These are phyloP conservation scores for Coniochaeta sp. DNA, from an alignment of 2,329 filamentous ascomycete genomes.

Conservation along the genomic window DNA sequence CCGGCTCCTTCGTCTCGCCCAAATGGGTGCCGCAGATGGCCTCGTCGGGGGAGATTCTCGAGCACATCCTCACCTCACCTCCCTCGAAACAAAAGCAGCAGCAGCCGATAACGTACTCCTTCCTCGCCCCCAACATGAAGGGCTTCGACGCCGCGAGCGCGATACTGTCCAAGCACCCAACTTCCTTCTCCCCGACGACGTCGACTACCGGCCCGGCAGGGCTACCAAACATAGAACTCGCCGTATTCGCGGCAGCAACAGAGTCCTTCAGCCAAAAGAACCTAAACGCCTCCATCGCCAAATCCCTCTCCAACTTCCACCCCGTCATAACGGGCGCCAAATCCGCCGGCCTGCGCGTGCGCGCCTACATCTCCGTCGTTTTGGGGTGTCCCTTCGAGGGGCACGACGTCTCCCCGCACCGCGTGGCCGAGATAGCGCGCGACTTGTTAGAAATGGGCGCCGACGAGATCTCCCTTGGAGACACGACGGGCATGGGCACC, in stretches of 20 bases:
- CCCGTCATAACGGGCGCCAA: conserved; percentile 65
- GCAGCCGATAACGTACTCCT: conserved; percentile 64
- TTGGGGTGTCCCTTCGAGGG: conserved; percentile 74
- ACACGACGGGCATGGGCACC: conserved; percentile 87
- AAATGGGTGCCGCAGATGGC: conserved; percentile 82
- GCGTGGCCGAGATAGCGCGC: conserved; percentile 59
- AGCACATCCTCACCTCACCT: conserved; percentile 55
- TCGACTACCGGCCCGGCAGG: conserved; percentile 32
- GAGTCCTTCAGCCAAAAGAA: conserved; percentile 77
- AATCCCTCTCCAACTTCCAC: conserved; percentile 63
- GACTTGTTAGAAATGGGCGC: conserved; percentile 78
- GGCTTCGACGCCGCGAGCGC: conserved; percentile 58
- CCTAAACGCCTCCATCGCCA: conserved; percentile 72
- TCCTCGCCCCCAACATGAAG: conserved; percentile 71
- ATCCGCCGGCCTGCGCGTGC: conserved; percentile 56
- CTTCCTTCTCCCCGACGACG: conserved; percentile 33
- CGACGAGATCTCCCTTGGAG: conserved; percentile 83
- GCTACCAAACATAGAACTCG: conserved; percentile 56
- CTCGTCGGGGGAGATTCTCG: conserved; percentile 66
- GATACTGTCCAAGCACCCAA: conserved; percentile 44
- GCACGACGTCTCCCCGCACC: conserved; percentile 54
- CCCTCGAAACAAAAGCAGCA: no score
- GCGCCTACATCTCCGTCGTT: conserved; percentile 76
- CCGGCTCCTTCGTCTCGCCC: conserved; percentile 74
- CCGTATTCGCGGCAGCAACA: conserved; percentile 76